Evolutionary conservation across 1,284 basidiomycete species (phyloP), one percentile per base, ranked within the genome.

Genomic region (Polyporus tsugae): DNA sequence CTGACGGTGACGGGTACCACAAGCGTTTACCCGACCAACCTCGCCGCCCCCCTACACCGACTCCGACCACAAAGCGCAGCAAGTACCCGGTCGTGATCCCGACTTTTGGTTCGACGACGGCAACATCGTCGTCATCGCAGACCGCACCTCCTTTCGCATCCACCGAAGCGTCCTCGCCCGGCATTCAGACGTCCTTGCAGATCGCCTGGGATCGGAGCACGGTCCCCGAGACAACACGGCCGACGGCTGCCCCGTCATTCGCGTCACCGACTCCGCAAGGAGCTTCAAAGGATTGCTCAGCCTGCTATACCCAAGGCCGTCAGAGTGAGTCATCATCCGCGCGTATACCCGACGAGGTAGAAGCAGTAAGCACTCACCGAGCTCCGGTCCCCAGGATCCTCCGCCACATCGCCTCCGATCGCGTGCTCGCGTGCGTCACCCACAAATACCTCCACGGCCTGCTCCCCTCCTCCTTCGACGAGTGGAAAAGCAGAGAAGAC

Each of bases 41-140:
- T 49, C 55, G 9, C 55, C 29, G 29, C 29, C 29, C 29, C 35
- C 55, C 7, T 35, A 38, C 35, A 38, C n/a, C 29, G 35, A 49
- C 10, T 5, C 36, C 13, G 13, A 4, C 22, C 25, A 33, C 46
- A 4, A 7, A 22, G 25, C 33, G 9, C 36, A 42, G 22, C 13
- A 63, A 4, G 38, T 19, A 10, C 49, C 55, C 19, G 33, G 29
- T 19, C 49, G 52, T 9, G 62, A 63, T 41, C 36, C 49, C 10
- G 63, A 64, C 25, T 41, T 59, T 13, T 64, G 63, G 63, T 64
- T 64, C 41, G 55, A 58, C n/a, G 63, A 64, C 41, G 55, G 63
- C 39, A 64, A 64, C 41, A 11, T 64, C 44, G 55, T 64, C 25
- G 11, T 64, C 29, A 33, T 59, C 55, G 63, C 63, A 6, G 38